Conservation (phyloP, 352 stramenopile species). For the Phytophthora pseudosyringae region DNA sequence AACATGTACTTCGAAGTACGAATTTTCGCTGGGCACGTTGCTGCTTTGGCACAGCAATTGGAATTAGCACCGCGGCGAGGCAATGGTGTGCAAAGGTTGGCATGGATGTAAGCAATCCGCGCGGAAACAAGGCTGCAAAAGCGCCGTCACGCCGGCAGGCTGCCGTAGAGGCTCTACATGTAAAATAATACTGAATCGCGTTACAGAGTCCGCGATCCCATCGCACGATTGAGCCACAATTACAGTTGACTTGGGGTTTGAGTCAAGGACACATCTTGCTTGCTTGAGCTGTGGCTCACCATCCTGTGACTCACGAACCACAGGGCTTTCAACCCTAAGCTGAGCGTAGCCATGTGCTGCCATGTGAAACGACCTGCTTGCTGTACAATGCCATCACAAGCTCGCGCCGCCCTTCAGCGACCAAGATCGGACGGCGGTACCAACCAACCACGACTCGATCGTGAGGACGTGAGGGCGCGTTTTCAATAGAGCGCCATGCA, state of each 20-base stretch:
- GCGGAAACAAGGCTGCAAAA: neutral
- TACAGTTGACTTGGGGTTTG: too few relatives aligned
- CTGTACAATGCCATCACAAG: slow-evolving; percentile 11
- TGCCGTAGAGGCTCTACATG: too few relatives aligned
- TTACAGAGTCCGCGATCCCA: slow-evolving; percentile 10
- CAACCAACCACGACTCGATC: slow-evolving; percentile 12
- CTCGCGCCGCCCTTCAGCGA: slow-evolving; percentile 16
- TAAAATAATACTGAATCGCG: neutral
- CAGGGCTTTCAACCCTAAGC: too few relatives aligned
- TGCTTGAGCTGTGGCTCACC: slow-evolving; percentile 11
- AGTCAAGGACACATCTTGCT: slow-evolving; percentile 19
- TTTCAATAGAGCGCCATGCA: slow-evolving; percentile 10
- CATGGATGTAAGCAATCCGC: neutral
- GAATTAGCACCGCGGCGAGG: neutral
- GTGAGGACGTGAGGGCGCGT: slow-evolving; percentile 19
- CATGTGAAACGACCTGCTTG: slow-evolving; percentile 25
- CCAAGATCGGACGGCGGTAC: slow-evolving; percentile 2
- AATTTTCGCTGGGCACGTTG: neutral
- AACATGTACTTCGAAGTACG: too few relatives aligned
- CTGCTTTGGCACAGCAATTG: neutral
- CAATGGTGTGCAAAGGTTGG: neutral
- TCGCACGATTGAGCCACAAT: too few relatives aligned
- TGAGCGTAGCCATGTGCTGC: too few relatives aligned
- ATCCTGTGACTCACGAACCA: slow-evolving; percentile 4
- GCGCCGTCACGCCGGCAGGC: neutral